phyloP scores from a whole-genome alignment of 495 filamentous ascomycete genomes.

The Podospora pseudopauciseta region DNA sequence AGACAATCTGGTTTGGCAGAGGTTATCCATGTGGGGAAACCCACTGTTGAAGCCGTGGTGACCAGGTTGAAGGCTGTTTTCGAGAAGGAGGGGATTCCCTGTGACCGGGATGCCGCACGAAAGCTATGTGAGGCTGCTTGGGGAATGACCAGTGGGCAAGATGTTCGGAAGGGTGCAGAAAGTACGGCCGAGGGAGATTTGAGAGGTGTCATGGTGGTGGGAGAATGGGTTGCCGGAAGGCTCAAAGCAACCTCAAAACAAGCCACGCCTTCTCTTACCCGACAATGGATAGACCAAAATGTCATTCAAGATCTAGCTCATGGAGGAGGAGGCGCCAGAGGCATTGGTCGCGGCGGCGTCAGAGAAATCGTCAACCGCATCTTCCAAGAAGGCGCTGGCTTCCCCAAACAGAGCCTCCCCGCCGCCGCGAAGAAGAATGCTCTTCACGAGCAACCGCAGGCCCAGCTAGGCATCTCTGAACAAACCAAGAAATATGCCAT shows the following conservation, averaged over 20 bases:
- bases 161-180: constrained; percentile 51
- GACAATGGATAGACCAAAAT: constrained; percentile 78
- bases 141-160: constrained; percentile 68
- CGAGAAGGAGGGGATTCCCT: constrained; percentile 75
- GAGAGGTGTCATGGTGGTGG: constrained; percentile 85
- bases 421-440: constrained; percentile 27
- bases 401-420: constrained; percentile 53
- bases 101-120: constrained; percentile 81
- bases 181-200: constrained; percentile 84
- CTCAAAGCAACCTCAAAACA: constrained; percentile 53
- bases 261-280: constrained; percentile 54
- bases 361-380: constrained; percentile 82
- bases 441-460: constrained; percentile 44
- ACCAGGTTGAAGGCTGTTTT: constrained; percentile 78
- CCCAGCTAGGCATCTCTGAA: constrained; percentile 64
- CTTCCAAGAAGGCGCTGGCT: constrained; percentile 83
- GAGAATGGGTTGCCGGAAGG: constrained; percentile 89
- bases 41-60: constrained; percentile 82
- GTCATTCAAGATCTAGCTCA: constrained; percentile 66
- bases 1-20: constrained; percentile 78
- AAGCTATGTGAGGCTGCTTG: constrained; percentile 88
- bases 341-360: constrained; percentile 69
- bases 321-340: constrained; percentile 72
- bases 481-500: constrained; percentile 71
- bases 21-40: constrained; percentile 87